phyloP scores from a whole-genome alignment of 208 protist genomes.

The Wallacemonas sp. region DNA sequence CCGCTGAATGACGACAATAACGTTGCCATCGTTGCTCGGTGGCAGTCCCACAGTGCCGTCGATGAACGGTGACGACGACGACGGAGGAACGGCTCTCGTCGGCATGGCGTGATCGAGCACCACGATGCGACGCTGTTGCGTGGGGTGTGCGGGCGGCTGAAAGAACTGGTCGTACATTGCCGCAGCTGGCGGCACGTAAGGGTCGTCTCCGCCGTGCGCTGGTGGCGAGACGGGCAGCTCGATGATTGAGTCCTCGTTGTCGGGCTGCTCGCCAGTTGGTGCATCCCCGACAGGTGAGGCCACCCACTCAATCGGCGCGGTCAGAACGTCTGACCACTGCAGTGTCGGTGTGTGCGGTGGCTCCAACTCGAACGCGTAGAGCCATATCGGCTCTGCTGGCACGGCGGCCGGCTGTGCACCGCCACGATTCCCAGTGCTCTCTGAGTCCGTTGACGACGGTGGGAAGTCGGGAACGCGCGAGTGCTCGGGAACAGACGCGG shows the following conservation, averaged over 20 bases:
- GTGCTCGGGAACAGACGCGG: neutral
- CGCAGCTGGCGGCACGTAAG: neutral
- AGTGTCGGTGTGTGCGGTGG: neutral
- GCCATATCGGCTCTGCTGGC: neutral
- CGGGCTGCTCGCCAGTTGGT: neutral
- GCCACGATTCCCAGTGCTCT: neutral
- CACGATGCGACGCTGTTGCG: neutral
- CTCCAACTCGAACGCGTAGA: slow-evolving; percentile 8
- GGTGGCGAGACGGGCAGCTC: neutral
- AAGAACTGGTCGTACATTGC: neutral
- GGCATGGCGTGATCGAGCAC: neutral
- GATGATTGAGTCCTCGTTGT: neutral
- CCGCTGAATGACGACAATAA: slow-evolving; percentile 7
- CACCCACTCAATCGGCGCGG: neutral
- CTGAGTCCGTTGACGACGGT: neutral
- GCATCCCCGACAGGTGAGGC: neutral
- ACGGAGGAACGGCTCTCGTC: too few species aligned
- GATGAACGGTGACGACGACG: neutral
- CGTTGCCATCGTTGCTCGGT: neutral
- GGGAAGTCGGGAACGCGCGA: neutral
- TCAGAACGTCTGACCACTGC: neutral
- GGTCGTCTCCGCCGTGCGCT: neutral
- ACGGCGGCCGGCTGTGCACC: neutral
- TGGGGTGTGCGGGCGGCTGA: neutral
- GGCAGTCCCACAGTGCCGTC: neutral